Base-by-base conservation (phyloP, 164 flowering plant species). In the Chimonanthus praecox region DNA sequence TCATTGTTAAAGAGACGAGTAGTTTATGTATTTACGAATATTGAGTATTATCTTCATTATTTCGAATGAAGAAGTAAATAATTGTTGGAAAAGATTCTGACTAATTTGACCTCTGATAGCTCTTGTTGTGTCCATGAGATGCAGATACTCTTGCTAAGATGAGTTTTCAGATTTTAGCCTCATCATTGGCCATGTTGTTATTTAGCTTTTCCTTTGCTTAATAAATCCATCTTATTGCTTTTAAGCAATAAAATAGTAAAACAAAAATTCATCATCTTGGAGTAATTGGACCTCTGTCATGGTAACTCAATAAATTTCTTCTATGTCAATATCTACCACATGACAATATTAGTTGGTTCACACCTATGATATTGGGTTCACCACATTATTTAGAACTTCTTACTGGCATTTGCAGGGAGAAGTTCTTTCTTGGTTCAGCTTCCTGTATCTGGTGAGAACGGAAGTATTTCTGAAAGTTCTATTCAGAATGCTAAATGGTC, bases 361-460 rank as follows among this genome's bases (percentile, higher is more conserved):
- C 6, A 4, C 15, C 5, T 47, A 9, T 74, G 69, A 10, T 77
- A 51, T 72, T 66, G 70, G 9, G 48, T 63, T 44, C 20, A 48
- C 33, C 15, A 43, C 6, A 49, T 10, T 21, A 47, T 74, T 75
- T 21, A 69, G 48, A 44, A 49, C 47, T 43, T 75, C 66, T 8
- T 4, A 21, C 47, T 64, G 75, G 66, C 10, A 66, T 75, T 74
- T 84, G 78, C 74, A 92, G 98, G 94, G 54, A 80, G 60, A 78
- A 82, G 69, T 76, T 77, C 85, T 73, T 82, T 79, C 60, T 48
- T 80, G 71, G 81, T 83, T 80, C 89, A 85, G 62, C 80, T 83
- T 78, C 87, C 88, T 43, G 78, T 21, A 63, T 71, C 67, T 70
- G 71, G 75, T 73, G 89, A 79, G 48, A 76, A 75, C 71, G 86